Evolutionary conservation across 139 green algal species (phyloP).

Genomic region (Volvox africanus): DNA sequence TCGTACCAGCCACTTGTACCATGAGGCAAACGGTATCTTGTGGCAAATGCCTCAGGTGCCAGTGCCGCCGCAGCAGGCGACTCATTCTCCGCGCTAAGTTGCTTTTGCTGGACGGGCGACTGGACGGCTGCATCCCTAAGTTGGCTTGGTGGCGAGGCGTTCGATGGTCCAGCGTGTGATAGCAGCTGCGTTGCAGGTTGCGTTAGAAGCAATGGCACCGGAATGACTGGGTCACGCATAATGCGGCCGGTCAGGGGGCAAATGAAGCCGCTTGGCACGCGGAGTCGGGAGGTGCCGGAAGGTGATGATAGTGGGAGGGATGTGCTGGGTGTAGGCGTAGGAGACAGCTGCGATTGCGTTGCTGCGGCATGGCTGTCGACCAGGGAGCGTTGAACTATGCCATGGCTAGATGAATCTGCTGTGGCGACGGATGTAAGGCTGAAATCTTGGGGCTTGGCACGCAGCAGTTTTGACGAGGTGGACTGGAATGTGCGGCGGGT

Average conservation of each 20-base stretch:
- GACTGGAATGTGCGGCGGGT: too few species aligned
- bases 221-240: constrained; percentile 31
- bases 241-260: background rate
- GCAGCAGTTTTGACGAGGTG: too few species aligned
- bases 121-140: too few species aligned
- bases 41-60: background rate
- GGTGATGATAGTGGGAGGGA: background rate
- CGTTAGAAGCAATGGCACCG: background rate
- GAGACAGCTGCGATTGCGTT: background rate
- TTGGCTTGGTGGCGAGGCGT: too few species aligned
- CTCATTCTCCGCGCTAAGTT: too few species aligned
- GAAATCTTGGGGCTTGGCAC: too few species aligned
- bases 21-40: background rate
- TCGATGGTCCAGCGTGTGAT: background rate
- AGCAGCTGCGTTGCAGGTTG: background rate
- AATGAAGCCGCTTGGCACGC: constrained; percentile 12
- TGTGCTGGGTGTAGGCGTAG: background rate
- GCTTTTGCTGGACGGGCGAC: too few species aligned
- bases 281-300: background rate
- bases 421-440: too few species aligned
- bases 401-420: too few species aligned
- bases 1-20: background rate
- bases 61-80: too few species aligned
- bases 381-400: too few species aligned
- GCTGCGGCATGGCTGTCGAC: background rate